Percentiles rank a stretch among this genome's conserved stretches.
Conservation (phyloP, 164 flowering plant species). For the Dillenia suffruticosa region DNA sequence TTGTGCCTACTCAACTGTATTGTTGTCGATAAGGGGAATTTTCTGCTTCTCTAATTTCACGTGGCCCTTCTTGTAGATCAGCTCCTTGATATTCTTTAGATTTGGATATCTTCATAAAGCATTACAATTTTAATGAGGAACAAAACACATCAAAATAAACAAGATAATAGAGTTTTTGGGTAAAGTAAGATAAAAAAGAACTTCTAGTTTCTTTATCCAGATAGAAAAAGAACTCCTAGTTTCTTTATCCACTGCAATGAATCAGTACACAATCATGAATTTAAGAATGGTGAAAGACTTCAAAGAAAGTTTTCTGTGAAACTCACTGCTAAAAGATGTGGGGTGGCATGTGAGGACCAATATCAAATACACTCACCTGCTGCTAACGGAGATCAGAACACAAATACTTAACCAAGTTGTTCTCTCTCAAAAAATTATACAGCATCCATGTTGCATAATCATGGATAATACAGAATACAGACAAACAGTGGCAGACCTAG, state of each 20-base stretch:
- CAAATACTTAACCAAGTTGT: no score
- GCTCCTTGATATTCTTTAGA: conserved; percentile 72
- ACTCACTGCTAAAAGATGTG: not conserved
- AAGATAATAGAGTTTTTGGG: not conserved
- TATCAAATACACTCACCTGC: not conserved
- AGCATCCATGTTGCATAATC: no score
- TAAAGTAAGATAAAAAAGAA: not conserved
- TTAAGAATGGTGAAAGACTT: no score
- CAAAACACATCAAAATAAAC: no score
- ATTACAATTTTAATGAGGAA: conserved; percentile 1
- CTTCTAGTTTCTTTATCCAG: no score
- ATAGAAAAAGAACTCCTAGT: no score
- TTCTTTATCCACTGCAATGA: not conserved
- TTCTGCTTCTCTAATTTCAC: conserved; percentile 40
- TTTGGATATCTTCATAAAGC: conserved; percentile 64
- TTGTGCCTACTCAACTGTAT: conserved; percentile 73
- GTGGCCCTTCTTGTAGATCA: conserved; percentile 74
- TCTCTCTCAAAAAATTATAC: no score
- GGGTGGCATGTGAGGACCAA: not conserved
- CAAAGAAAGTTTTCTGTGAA: not conserved
- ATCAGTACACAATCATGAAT: no score
- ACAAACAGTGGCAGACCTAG: no score
- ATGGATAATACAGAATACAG: no score
- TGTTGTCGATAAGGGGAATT: conserved; percentile 80
- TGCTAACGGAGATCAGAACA: no score